These are phyloP conservation scores for Phytophthora foliorum DNA, from an alignment of 352 stramenopile species.

Conservation along the genomic window DNA sequence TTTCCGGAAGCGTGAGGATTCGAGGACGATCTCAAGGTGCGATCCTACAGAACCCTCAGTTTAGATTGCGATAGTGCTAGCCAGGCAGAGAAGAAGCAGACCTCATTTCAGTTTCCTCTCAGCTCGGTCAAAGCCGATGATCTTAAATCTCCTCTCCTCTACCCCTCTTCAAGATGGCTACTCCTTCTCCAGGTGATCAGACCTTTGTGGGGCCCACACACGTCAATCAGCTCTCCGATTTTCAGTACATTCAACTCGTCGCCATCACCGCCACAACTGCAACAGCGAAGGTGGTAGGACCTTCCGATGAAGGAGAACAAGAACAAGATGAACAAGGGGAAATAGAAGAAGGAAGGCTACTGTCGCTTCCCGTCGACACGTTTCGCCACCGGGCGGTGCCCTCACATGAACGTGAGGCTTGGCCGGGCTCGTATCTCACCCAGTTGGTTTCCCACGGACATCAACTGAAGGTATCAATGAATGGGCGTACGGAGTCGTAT, in stretches of 20 bases:
- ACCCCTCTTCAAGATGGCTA: background rate
- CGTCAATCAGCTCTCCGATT: background rate
- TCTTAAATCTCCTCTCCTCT: background rate
- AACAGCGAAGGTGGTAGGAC: background rate
- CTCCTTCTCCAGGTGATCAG: background rate
- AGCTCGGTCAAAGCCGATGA: too few species aligned
- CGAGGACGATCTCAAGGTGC: slow-evolving; percentile 2
- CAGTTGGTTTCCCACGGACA: background rate
- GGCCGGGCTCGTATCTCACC: slow-evolving; percentile 2
- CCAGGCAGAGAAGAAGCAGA: slow-evolving; percentile 4
- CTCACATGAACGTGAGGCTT: background rate
- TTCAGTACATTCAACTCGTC: slow-evolving; percentile 19
- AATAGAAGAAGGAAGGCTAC: too few species aligned
- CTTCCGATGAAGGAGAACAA: background rate
- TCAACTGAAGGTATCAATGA: slow-evolving; percentile 4
- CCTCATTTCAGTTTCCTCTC: slow-evolving; percentile 10
- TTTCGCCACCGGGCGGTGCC: background rate
- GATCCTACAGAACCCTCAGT: background rate
- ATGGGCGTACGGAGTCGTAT: slow-evolving; percentile 9
- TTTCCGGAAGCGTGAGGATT: slow-evolving; percentile 2
- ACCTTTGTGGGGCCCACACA: slow-evolving; percentile 1
- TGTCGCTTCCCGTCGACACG: background rate
- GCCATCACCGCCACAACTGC: background rate
- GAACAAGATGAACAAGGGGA: background rate
- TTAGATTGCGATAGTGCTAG: slow-evolving; percentile 12